Evolutionary conservation across 305 asterid species (phyloP).

Genomic region (Fraxinus albicans): DNA sequence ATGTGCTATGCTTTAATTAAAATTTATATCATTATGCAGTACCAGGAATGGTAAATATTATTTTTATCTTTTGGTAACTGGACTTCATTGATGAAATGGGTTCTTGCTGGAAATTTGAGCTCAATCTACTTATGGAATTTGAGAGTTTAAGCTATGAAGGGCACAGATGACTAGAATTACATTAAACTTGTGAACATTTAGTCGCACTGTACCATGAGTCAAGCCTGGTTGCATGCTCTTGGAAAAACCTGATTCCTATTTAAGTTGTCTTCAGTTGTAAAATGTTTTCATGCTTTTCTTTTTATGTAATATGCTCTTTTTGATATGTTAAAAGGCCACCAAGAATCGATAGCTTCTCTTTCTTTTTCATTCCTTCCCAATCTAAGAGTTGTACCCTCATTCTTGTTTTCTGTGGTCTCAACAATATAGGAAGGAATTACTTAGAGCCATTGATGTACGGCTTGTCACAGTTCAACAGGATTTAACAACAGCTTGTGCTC

Average conservation of each 20-base stretch:
- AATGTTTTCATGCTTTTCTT: not conserved
- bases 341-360: not conserved
- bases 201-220: not conserved
- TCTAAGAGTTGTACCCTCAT: constrained; percentile 8
- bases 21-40: not conserved
- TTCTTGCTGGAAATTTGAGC: not conserved
- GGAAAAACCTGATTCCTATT: not conserved
- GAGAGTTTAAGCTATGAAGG: not conserved
- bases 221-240: not conserved
- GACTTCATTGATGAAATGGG: not conserved
- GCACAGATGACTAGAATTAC: not conserved
- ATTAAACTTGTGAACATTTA: not conserved
- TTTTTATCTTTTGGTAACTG: not conserved
- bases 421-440: constrained; percentile 73
- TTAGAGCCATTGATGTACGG: constrained; percentile 88
- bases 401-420: constrained; percentile 17
- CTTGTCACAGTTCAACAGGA: constrained; percentile 80
- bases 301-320: not conserved
- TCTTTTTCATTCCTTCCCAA: not conserved
- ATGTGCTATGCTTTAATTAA: not conserved
- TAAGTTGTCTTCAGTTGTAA: not conserved
- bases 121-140: not conserved
- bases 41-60: not conserved
- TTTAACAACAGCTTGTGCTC: constrained; percentile 59
- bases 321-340: not conserved